Conservation (phyloP, 176 grass and related monocot species). For the Lolium rigidum region DNA sequence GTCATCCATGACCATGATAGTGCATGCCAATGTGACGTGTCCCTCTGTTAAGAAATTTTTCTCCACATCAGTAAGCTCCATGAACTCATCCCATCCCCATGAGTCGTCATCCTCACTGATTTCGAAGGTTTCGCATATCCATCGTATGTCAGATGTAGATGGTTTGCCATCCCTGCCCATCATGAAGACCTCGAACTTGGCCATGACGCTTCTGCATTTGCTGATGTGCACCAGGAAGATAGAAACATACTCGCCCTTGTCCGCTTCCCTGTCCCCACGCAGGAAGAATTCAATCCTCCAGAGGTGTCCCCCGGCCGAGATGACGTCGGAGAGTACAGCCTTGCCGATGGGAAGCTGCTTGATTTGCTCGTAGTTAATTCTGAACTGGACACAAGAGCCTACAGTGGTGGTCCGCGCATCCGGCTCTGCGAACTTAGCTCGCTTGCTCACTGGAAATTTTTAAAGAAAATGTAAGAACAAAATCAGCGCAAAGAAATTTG, state of each 20-base stretch:
- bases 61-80: not conserved
- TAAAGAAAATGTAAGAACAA: not conserved
- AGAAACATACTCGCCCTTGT: not conserved
- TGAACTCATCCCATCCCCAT: not conserved
- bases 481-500: not conserved
- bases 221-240: not conserved
- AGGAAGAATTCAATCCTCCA: not conserved
- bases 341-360: not conserved
- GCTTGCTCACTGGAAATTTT: not conserved
- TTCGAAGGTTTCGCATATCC: too few relatives aligned
- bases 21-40: not conserved
- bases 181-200: constrained; percentile 1
- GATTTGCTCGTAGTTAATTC: not conserved
- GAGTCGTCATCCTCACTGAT: not conserved
- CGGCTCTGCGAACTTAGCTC: not conserved
- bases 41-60: not conserved
- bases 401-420: not conserved
- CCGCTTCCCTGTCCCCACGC: accelerated
- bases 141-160: too few relatives aligned
- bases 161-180: not conserved
- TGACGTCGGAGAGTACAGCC: not conserved
- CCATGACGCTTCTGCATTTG: not conserved
- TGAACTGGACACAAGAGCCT: not conserved
- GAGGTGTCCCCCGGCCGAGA: not conserved
- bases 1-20: not conserved